Conservation (phyloP, 805 yeast species). For the Saccharomycopsis fibuligera region DNA sequence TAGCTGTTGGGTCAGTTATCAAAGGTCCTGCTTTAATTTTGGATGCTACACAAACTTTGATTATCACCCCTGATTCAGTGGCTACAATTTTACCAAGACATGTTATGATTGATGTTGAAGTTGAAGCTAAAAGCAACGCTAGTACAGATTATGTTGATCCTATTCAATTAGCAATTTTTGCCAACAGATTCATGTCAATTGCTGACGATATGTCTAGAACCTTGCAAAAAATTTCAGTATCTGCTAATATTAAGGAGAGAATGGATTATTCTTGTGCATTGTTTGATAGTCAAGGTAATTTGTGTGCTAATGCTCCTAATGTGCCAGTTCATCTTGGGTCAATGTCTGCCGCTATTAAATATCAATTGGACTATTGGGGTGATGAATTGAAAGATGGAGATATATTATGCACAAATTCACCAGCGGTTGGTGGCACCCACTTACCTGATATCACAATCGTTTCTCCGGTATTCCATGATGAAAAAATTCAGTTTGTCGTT, state of each 20-base stretch:
- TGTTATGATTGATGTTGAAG: constrained; percentile 22
- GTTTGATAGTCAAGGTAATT: constrained; percentile 39
- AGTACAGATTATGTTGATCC: constrained; percentile 35
- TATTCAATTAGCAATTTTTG: constrained; percentile 37
- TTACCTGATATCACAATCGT: constrained; percentile 49
- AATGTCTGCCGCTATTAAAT: constrained; percentile 37
- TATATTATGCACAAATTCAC: constrained; percentile 38
- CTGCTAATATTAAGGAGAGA: constrained; percentile 43
- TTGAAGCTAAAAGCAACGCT: constrained; percentile 32
- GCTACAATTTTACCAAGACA: constrained; percentile 33
- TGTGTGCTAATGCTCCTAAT: constrained; percentile 41
- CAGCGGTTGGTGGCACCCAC: constrained; percentile 42
- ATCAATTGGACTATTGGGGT: constrained; percentile 34
- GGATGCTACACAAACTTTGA: constrained; percentile 34
- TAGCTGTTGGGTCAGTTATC: constrained; percentile 27
- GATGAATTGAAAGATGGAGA: constrained; percentile 36
- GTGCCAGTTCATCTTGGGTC: constrained; percentile 46
- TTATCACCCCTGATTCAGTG: constrained; percentile 32
- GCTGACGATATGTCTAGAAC: constrained; percentile 45
- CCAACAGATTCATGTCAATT: constrained; percentile 44
- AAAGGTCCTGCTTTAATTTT: constrained; percentile 34
- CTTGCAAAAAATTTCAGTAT: constrained; percentile 37
- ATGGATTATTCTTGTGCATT: constrained; percentile 44
- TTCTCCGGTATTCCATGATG: constrained; percentile 45
- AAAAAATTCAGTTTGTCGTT: constrained; percentile 41